A percentile compares a stretch with the other conserved stretches of the same genome.
These are phyloP conservation scores for Quercus alba DNA, from an alignment of 306 rosid genomes.

Conservation along the genomic window DNA sequence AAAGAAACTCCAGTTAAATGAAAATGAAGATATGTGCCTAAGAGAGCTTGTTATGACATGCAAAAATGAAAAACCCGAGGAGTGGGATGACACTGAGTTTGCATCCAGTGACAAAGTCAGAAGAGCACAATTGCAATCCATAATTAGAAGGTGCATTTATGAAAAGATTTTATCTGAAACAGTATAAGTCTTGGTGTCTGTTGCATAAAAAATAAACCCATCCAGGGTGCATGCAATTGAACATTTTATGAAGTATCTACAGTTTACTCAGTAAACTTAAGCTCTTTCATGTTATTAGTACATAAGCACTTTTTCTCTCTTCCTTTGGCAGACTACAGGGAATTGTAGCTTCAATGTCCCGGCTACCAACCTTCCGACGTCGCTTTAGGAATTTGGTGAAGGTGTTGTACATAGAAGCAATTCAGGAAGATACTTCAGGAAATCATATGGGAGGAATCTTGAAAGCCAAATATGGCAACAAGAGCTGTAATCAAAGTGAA, in stretches of 20 bases:
- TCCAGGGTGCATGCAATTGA: background rate
- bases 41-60: slow-evolving; percentile 50
- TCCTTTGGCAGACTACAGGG: slow-evolving; percentile 61
- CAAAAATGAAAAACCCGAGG: slow-evolving; percentile 65
- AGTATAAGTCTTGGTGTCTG: background rate
- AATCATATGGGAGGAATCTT: slow-evolving; percentile 28
- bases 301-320: background rate
- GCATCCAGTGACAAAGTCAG: slow-evolving; percentile 50
- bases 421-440: slow-evolving; percentile 43
- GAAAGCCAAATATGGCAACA: slow-evolving; percentile 1
- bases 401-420: slow-evolving; percentile 61
- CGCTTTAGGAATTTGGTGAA: slow-evolving; percentile 55
- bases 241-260: background rate
- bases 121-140: slow-evolving; percentile 79
- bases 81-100: slow-evolving; percentile 62
- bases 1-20: slow-evolving; percentile 46
- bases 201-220: background rate
- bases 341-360: slow-evolving; percentile 60
- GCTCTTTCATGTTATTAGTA: background rate
- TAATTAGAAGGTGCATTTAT: slow-evolving; percentile 60
- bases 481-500: slow-evolving; percentile 9
- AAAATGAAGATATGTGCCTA: slow-evolving; percentile 55
- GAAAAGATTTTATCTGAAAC: background rate
- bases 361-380: slow-evolving; percentile 70
- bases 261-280: background rate